Percentiles rank a stretch among this genome's conserved stretches.
Evolutionary conservation across 176 grass and related monocot species (phyloP).

Genomic region (Oryza punctata): DNA sequence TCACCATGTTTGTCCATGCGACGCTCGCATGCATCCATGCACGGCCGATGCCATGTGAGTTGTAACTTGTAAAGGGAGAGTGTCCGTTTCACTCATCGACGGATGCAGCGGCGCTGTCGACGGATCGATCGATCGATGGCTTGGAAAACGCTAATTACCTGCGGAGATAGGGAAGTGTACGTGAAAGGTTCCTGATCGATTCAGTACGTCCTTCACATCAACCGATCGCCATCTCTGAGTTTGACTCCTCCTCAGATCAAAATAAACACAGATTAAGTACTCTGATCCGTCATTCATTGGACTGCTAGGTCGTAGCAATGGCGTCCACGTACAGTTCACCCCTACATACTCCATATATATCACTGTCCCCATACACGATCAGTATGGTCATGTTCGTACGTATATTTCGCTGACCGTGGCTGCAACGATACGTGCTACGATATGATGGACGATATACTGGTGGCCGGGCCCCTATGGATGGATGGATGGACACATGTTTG

Average conservation of each 20-base stretch:
- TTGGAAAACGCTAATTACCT: neutral
- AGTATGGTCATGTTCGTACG: neutral
- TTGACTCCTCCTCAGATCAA: neutral
- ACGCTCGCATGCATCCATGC: neutral
- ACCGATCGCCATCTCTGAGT: neutral
- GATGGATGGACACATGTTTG: neutral
- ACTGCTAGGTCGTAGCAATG: neutral
- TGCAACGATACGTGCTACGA: neutral
- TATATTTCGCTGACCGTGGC: neutral
- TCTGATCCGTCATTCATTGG: neutral
- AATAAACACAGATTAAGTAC: neutral
- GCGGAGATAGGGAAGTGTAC: neutral
- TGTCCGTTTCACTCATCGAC: neutral
- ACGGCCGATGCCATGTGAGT: neutral
- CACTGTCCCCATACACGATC: neutral
- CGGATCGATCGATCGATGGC: neutral
- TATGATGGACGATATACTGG: neutral
- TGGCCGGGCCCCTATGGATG: neutral
- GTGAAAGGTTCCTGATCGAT: neutral
- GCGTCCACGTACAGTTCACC: neutral
- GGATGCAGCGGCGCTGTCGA: conserved; percentile 9
- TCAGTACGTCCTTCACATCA: neutral
- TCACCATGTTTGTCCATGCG: neutral
- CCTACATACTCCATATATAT: neutral
- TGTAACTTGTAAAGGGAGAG: neutral